These are phyloP conservation scores for Prunus dulcis DNA, from an alignment of 306 rosid species.

Conservation along the genomic window DNA sequence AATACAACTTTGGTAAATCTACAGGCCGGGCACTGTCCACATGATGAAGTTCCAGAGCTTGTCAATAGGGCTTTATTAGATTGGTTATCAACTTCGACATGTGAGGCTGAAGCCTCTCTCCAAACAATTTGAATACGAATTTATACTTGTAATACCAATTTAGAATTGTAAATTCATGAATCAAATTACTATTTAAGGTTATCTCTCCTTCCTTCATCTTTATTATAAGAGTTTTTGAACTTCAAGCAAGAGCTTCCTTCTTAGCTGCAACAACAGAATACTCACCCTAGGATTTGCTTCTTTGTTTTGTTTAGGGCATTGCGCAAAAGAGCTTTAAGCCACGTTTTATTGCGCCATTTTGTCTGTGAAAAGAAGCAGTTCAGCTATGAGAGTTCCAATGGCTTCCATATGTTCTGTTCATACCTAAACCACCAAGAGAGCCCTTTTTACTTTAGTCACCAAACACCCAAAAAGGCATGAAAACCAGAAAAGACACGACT, in stretches of 20 bases:
- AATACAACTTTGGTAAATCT: constrained; percentile 66
- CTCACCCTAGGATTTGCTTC: too few species aligned
- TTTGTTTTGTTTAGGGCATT: too few species aligned
- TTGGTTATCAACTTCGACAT: constrained; percentile 56
- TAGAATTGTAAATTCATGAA: constrained; percentile 12
- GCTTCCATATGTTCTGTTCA: too few species aligned
- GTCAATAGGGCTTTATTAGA: constrained; percentile 74
- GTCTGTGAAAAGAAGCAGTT: too few species aligned
- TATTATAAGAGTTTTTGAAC: neutral
- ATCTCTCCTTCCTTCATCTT: neutral
- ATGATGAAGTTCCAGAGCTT: constrained; percentile 78
- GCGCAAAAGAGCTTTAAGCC: too few species aligned
- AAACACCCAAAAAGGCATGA: too few species aligned
- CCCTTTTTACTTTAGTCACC: too few species aligned
- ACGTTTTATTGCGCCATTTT: too few species aligned
- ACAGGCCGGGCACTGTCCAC: constrained; percentile 96
- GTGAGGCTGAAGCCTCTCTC: constrained; percentile 46
- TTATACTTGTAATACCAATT: constrained; percentile 5
- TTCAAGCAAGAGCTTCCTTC: neutral
- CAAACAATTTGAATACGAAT: constrained; percentile 38
- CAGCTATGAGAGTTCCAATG: too few species aligned
- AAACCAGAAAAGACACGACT: too few species aligned
- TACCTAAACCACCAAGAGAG: too few species aligned
- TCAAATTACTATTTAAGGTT: neutral
- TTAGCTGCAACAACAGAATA: neutral